Evolutionary conservation across 2,329 filamentous ascomycete genomes (phyloP).

Genomic region (Fusarium ramigenum): DNA sequence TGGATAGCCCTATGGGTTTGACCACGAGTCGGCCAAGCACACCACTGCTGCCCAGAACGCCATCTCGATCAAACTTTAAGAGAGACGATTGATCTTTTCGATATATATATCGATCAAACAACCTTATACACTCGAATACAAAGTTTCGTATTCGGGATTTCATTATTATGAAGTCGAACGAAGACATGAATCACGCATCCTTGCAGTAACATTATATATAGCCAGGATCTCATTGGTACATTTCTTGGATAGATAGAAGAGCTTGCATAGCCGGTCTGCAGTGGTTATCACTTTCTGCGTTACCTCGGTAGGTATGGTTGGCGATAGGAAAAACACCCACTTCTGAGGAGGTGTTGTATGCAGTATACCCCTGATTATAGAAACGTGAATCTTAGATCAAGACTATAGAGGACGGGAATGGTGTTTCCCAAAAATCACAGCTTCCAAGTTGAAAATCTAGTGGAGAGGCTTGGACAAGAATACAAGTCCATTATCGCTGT

Average conservation of each 20-base stretch:
- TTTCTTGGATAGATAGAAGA: slow-evolving; percentile 33
- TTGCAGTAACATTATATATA: slow-evolving; percentile 30
- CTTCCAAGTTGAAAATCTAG: not conserved
- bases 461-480: slow-evolving; percentile 17
- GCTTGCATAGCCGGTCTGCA: slow-evolving; percentile 7
- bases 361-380: slow-evolving; percentile 20
- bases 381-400: slow-evolving; percentile 16
- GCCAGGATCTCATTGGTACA: slow-evolving; percentile 32
- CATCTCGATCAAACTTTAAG: slow-evolving; percentile 51
- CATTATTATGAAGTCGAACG: slow-evolving; percentile 33
- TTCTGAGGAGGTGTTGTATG: not conserved
- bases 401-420: not conserved
- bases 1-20: slow-evolving; percentile 53
- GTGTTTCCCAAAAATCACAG: not conserved
- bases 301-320: slow-evolving; percentile 1
- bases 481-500: slow-evolving; percentile 23
- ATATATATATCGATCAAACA: not conserved
- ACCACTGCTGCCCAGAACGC: slow-evolving; percentile 53
- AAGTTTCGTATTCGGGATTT: slow-evolving; percentile 17
- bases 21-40: slow-evolving; percentile 60
- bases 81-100: slow-evolving; percentile 48
- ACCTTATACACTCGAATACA: slow-evolving; percentile 13
- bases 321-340: slow-evolving; percentile 15
- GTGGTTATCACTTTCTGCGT: not conserved
- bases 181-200: slow-evolving; percentile 29